Conservation (phyloP, 1,284 basidiomycete genomes). For the Cryptococcus depauperatus region DNA sequence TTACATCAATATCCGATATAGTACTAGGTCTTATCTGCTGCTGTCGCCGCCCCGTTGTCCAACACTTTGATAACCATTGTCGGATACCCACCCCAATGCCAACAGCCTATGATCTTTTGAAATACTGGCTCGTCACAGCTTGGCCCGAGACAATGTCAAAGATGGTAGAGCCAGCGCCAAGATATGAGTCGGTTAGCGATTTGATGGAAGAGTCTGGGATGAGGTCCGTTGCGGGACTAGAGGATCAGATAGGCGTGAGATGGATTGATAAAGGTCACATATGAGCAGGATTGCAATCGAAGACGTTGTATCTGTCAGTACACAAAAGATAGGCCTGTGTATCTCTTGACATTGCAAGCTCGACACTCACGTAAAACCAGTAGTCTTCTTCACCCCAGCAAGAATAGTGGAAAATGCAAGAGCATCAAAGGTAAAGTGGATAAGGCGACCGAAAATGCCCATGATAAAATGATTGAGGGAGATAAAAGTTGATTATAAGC, state of each 20-base stretch:
- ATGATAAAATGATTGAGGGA: conserved; percentile 46
- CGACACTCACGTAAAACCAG: conserved; percentile 75
- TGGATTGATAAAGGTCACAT: not conserved
- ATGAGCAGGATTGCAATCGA: too few relatives aligned
- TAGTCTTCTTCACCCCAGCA: conserved; percentile 84
- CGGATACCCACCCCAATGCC: too few relatives aligned
- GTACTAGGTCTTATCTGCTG: too few relatives aligned
- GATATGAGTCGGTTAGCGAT: conserved; percentile 67
- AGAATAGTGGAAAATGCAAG: conserved; percentile 79
- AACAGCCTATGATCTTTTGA: conserved; percentile 31
- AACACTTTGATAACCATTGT: too few relatives aligned
- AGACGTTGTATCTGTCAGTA: too few relatives aligned
- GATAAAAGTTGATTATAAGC: too few relatives aligned
- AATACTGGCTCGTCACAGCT: conserved; percentile 73
- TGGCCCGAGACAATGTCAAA: conserved; percentile 74
- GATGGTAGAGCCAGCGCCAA: conserved; percentile 77
- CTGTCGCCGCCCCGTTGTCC: too few relatives aligned
- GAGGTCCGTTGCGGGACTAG: conserved; percentile 58
- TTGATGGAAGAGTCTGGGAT: conserved; percentile 70
- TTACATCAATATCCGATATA: too few relatives aligned
- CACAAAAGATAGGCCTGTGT: too few relatives aligned
- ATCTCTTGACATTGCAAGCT: too few relatives aligned
- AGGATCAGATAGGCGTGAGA: not conserved
- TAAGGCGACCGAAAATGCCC: conserved; percentile 69
- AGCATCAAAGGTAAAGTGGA: conserved; percentile 79